Evolutionary conservation across 768 basidiomycete genomes (phyloP), one percentile per base, ranked within the genome.

Genomic region (Lentinula guzmanii): DNA sequence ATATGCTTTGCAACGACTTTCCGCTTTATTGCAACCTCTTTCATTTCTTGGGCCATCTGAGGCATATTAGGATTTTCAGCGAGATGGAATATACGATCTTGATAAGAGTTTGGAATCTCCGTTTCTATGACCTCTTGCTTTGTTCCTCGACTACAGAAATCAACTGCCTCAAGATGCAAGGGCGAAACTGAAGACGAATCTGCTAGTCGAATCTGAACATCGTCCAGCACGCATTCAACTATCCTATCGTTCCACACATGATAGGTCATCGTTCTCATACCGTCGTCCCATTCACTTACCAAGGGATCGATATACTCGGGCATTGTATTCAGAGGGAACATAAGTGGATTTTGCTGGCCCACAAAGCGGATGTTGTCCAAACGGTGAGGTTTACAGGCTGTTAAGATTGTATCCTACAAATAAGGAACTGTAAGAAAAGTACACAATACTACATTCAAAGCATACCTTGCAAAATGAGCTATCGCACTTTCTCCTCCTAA

Each of bases 401-500:
- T 41, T 7, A 52, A 4, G 10, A 39, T 6, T 8, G 24, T 34
- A 28, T 59, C 52, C 62, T 63, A 11, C 0, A 42, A 5, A 24
- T 28, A 15, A 28, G 43, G 34, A 55, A 34, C 24, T 31, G 18
- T 33, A 4, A 52, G 28, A 21, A 39, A 21, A 37, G 35, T 35
- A 41, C 2, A 45, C 50, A 4, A 16, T n/a, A 58, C 24, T 58
- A 50, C 3, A 28, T 21, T 2, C 15, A 6, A 5, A 9, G 68
- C 71, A 50, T 61, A 80, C 80, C 70, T 70, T 65, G 64, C 83
- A 85, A 1, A 33, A 52, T 3, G 70, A 65, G 61, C 78, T 79
- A 11, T 67, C 64, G 66, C 84, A 85, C 63, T 72, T 70, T 52
- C 81, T 73, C 63, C 81, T 79, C 58, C 84, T 74, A 69, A 85